Conservation (phyloP, 208 protist genomes). For the Porcisia hertigi region DNA sequence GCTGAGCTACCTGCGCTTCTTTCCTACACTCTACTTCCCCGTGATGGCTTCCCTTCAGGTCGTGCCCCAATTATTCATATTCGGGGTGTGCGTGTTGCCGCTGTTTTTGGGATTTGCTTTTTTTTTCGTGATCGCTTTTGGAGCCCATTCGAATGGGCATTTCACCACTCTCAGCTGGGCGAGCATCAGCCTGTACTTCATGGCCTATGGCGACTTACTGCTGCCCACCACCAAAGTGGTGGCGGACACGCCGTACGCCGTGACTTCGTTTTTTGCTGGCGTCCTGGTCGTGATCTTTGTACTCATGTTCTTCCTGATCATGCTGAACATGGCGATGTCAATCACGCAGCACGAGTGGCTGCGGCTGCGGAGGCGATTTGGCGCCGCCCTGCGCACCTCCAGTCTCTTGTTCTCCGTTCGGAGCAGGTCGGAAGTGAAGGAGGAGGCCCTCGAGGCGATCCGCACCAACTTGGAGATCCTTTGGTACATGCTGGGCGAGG, state of each 20-base stretch:
- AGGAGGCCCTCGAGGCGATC: slow-evolving; percentile 40
- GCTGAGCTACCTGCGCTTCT: slow-evolving; percentile 59
- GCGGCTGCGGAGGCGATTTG: slow-evolving; percentile 45
- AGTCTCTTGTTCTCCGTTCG: slow-evolving; percentile 47
- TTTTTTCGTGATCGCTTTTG: slow-evolving; percentile 61
- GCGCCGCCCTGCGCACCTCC: slow-evolving; percentile 40
- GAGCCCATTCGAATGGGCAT: slow-evolving; percentile 38
- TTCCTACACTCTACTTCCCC: slow-evolving; percentile 50
- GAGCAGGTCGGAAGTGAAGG: slow-evolving; percentile 46
- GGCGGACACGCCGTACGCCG: slow-evolving; percentile 26
- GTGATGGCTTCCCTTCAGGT: slow-evolving; percentile 45
- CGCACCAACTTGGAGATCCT: slow-evolving; percentile 51
- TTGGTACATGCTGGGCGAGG: slow-evolving; percentile 39
- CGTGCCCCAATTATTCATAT: slow-evolving; percentile 42
- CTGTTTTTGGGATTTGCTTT: slow-evolving; percentile 56
- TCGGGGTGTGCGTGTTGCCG: slow-evolving; percentile 41
- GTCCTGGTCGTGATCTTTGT: slow-evolving; percentile 47
- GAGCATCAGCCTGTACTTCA: slow-evolving; percentile 50
- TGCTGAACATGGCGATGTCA: slow-evolving; percentile 61
- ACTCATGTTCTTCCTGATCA: slow-evolving; percentile 57
- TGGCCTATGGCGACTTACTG: slow-evolving; percentile 63
- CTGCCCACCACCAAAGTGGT: slow-evolving; percentile 39
- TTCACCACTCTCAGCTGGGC: slow-evolving; percentile 45
- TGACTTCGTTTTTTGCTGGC: slow-evolving; percentile 38
- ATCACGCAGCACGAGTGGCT: slow-evolving; percentile 65